These are phyloP conservation scores for Chromera velia DNA, from an alignment of 73 alveolate species.

Conservation along the genomic window DNA sequence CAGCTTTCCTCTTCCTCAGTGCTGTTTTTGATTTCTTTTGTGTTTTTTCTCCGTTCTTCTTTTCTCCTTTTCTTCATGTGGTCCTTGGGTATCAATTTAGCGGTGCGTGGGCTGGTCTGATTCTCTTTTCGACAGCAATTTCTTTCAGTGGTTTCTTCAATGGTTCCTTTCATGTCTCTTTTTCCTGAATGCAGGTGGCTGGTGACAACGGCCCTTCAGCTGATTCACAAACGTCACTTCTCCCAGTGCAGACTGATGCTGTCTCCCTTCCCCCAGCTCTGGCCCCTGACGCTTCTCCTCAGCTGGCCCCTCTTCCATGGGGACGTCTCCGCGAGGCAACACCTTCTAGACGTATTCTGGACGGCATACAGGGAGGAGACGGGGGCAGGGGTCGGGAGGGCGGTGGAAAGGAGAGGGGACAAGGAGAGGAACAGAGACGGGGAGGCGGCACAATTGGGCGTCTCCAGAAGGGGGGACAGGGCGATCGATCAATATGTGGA, in stretches of 20 bases:
- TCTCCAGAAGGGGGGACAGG: slow-evolving; percentile 24
- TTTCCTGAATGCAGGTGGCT: neutral
- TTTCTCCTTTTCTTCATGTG: no score
- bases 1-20: no score
- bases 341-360: slow-evolving; percentile 32
- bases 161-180: neutral
- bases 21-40: no score
- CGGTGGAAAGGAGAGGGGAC: neutral
- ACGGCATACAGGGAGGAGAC: slow-evolving; percentile 27
- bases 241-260: slow-evolving; percentile 22
- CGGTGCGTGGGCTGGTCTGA: no score
- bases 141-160: neutral
- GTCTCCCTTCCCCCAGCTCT: neutral
- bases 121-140: no score
- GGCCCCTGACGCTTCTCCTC: slow-evolving; percentile 13
- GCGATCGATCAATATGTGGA: slow-evolving; percentile 38
- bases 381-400: slow-evolving; percentile 13
- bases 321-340: slow-evolving; percentile 20
- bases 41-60: no score
- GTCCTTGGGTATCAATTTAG: no score
- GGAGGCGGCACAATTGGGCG: neutral
- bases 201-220: neutral
- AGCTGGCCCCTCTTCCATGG: slow-evolving; percentile 18
- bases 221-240: slow-evolving; percentile 12
- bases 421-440: neutral